phyloP scores from a whole-genome alignment of 1,284 basidiomycete genomes.

The Apiotrichum gamsii region DNA sequence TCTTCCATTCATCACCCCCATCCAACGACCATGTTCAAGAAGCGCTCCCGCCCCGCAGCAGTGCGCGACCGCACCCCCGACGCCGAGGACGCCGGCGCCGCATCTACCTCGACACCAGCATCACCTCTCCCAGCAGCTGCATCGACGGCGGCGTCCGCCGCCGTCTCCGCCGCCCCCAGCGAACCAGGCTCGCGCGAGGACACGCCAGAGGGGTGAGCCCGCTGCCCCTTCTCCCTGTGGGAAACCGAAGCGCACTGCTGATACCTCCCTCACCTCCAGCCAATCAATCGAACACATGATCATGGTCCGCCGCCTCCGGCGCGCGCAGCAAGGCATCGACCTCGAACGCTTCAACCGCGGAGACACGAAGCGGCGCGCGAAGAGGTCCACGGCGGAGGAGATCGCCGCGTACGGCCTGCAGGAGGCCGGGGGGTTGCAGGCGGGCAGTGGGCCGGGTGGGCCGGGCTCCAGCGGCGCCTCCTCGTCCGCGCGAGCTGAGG shows the following conservation, averaged over 20 bases:
- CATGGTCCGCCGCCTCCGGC: conserved; percentile 71
- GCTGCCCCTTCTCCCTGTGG: conserved; percentile 12
- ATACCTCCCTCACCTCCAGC: conserved; percentile 18
- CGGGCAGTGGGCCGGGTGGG: too few species aligned
- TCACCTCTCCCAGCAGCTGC: too few species aligned
- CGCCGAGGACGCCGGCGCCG: too few species aligned
- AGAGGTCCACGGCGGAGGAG: conserved; percentile 51
- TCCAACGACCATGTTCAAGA: conserved; percentile 45
- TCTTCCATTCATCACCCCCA: neutral
- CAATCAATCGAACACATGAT: conserved; percentile 68
- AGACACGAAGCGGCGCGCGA: conserved; percentile 59
- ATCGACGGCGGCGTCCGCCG: conserved; percentile 6
- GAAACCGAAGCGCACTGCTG: conserved; percentile 2
- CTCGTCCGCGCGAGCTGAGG: too few species aligned
- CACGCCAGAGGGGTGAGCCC: conserved; percentile 13
- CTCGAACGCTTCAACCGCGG: conserved; percentile 75
- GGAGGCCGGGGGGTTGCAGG: neutral
- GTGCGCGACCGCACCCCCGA: conserved; percentile 29
- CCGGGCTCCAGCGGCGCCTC: too few species aligned
- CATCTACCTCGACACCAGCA: too few species aligned
- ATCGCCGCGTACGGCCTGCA: conserved; percentile 54
- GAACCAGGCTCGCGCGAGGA: conserved; percentile 6
- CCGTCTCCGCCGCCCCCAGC: conserved; percentile 1
- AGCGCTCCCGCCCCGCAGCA: conserved; percentile 43
- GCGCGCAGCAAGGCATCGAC: conserved; percentile 71